Base-by-base conservation (phyloP, 352 stramenopile species). In the Phytophthora agathidicida region DNA sequence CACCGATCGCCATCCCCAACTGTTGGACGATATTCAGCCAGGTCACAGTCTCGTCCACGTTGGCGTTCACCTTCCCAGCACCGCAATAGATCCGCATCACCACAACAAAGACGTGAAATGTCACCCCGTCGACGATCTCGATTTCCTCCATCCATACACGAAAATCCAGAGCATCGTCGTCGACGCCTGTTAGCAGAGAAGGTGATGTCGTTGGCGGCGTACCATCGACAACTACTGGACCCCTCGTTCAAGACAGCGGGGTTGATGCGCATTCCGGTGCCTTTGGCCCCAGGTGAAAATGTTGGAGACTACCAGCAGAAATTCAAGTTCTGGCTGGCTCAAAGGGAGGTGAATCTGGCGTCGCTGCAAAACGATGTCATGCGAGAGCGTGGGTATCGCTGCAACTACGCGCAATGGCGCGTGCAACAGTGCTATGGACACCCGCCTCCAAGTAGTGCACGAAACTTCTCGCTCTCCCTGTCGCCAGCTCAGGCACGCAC, bases 281-380 rank as follows among this genome's bases (percentile, higher is more conserved):
- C 60, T 27, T 27, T 65, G 9, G 32, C 46, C 7, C 1, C 11
- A 2, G 46, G 37, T 9, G 54, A 69, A 22, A 60, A 38, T 5
- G 6, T 28, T 5, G 46, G 31, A 10, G 60, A 69, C 19, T 69
- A 69, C 20, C 55, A 61, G 22, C 53, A 64, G 20, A 65, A 65
- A n/a, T 69, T 69, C n/a, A 33, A 69, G 27, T 69, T 69, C 22
- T 69, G 60, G 60, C 35, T 65, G 10, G 54, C 54, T 3, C 60
- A 65, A 26, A 44, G 46, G 10, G 50, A 61, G 23, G 26, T 69
- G 39, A 51, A 45, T 2, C 28, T 69, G 13, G 33, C 44, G 8
- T 50, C 45, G 9, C 28, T 65, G 14, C 52, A 23, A 45, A 22
- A 61, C 17, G 17, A 58, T 14, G 33, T 50, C 16, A 27, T 43